Percentiles rank a stretch among this genome's conserved stretches.
phyloP scores from a whole-genome alignment of 2,329 filamentous ascomycete species.

The Calonectria crousiana region DNA sequence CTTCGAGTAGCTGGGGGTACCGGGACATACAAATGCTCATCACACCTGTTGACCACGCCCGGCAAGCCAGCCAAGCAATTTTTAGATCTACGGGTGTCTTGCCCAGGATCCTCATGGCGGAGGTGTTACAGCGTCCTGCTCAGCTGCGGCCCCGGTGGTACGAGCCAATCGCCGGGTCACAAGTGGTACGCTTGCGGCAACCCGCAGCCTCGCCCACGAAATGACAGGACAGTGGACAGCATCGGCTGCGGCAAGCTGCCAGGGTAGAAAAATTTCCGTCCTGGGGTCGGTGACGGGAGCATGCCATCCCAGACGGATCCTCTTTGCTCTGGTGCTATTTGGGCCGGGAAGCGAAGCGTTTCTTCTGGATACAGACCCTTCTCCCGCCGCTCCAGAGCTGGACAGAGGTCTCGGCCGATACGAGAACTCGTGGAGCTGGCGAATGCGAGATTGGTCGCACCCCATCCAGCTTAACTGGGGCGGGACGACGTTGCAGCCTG shows the following conservation, averaged over 20 bases:
- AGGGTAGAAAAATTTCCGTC: conserved; percentile 41
- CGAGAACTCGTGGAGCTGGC: conserved; percentile 17
- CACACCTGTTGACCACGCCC: conserved; percentile 16
- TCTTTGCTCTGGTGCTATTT: neutral
- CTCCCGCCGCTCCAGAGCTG: neutral
- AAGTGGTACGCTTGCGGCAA: conserved; percentile 28
- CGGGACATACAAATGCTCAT: conserved; percentile 29
- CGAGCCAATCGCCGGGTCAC: conserved; percentile 35
- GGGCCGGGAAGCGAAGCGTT: neutral
- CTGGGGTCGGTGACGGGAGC: conserved; percentile 25
- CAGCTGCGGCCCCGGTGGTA: conserved; percentile 19
- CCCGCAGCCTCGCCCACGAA: conserved; percentile 33
- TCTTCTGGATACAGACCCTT: neutral
- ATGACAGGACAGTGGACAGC: conserved; percentile 41
- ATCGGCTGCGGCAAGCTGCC: conserved; percentile 37
- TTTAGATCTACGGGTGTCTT: conserved; percentile 25
- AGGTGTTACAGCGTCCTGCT: conserved; percentile 26
- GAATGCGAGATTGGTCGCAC: conserved; percentile 28
- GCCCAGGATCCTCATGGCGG: conserved; percentile 23
- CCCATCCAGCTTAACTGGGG: neutral
- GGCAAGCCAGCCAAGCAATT: conserved; percentile 30
- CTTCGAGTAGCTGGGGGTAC: conserved; percentile 24
- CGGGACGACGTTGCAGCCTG: conserved; percentile 28
- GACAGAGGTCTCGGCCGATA: neutral
- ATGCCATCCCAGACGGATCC: conserved; percentile 26